Evolutionary conservation across 2,329 filamentous ascomycete genomes (phyloP).

Genomic region (Ramularia collo-cygni): DNA sequence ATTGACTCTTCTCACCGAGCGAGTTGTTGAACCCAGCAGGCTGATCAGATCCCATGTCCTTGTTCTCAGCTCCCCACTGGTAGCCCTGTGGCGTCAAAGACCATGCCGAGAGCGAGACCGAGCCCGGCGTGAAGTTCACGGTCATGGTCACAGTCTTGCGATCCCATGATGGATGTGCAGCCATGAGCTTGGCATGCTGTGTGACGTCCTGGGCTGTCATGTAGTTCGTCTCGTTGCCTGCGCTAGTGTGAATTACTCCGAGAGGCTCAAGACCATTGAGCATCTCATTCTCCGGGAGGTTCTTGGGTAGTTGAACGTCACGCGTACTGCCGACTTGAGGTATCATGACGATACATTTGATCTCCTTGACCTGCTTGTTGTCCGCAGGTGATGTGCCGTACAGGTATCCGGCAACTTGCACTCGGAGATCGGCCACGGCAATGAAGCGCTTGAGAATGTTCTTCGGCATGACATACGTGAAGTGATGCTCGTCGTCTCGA

Average conservation of each 20-base stretch:
- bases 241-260: constrained; percentile 90
- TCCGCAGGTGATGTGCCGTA: constrained; percentile 90
- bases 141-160: constrained; percentile 91
- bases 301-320: constrained; percentile 82
- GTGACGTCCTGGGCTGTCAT: constrained; percentile 96
- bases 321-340: constrained; percentile 92
- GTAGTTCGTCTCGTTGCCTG: constrained; percentile 89
- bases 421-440: constrained; percentile 88
- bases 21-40: constrained; percentile 73
- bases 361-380: constrained; percentile 94
- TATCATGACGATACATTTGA: constrained; percentile 94
- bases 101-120: constrained; percentile 91
- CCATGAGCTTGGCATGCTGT: constrained; percentile 84
- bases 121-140: constrained; percentile 93
- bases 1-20: constrained; percentile 93
- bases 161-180: constrained; percentile 72
- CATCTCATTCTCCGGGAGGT: constrained; percentile 87
- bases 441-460: constrained; percentile 98
- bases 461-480: constrained; percentile 98
- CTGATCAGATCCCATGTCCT: constrained; percentile 84
- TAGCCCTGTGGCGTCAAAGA: constrained; percentile 85
- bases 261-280: constrained; percentile 81
- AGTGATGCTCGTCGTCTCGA: constrained; percentile 77
- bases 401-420: constrained; percentile 92
- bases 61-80: constrained; percentile 96